phyloP scores from a whole-genome alignment of 1,284 basidiomycete genomes.

The Salmacisia buchloeana region DNA sequence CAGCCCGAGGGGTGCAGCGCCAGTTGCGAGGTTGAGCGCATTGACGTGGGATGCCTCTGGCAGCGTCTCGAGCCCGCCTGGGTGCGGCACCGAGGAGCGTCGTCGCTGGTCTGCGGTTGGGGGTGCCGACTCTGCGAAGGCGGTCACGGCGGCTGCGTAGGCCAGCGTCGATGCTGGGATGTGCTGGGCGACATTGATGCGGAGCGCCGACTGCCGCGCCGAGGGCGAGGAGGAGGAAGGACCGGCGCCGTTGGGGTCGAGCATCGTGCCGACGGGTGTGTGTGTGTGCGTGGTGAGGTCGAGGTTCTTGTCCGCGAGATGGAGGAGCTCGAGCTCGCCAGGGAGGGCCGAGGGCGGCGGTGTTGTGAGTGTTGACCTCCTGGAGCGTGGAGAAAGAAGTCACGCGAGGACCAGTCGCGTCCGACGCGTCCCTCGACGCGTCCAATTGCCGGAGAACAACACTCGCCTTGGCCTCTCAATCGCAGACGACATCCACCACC shows the following conservation, averaged over 20 bases:
- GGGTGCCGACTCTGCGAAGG: background rate
- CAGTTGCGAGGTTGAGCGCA: slow-evolving; percentile 35
- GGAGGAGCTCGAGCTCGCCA: too few relatives aligned
- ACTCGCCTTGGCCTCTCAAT: background rate
- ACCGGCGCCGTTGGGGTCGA: background rate
- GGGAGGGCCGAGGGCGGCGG: too few relatives aligned
- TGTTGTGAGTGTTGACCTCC: background rate
- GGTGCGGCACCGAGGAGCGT: background rate
- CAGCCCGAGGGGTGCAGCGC: slow-evolving; percentile 30
- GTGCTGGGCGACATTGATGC: slow-evolving; percentile 6
- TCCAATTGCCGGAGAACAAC: slow-evolving; percentile 1
- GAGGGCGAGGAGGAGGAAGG: background rate
- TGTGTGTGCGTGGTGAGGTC: too few relatives aligned
- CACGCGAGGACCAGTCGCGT: background rate
- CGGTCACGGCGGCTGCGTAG: background rate
- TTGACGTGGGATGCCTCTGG: slow-evolving; percentile 44
- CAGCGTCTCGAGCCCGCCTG: slow-evolving; percentile 30
- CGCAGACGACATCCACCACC: background rate
- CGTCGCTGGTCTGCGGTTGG: background rate
- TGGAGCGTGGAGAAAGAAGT: background rate
- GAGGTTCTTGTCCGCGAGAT: too few relatives aligned
- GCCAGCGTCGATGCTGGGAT: slow-evolving; percentile 3
- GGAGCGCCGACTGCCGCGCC: background rate
- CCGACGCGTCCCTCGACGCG: background rate
- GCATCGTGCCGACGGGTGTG: background rate